Percentiles rank a stretch among this genome's conserved stretches.
Evolutionary conservation across 1,139 yeast species (phyloP).

Genomic region (Yamadazyma kanchanaburiensis): DNA sequence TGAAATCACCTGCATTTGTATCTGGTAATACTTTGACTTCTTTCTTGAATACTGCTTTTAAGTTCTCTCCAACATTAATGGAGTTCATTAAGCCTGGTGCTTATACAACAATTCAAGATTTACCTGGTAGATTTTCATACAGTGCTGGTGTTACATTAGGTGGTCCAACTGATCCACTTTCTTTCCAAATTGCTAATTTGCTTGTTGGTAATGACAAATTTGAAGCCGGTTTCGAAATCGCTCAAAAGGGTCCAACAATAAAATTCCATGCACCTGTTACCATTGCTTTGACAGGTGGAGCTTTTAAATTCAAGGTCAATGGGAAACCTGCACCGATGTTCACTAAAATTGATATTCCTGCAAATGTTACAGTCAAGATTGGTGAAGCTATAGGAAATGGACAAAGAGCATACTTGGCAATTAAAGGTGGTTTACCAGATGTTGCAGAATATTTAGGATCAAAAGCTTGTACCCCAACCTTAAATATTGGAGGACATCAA

Average conservation of each 20-base stretch:
- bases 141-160: conserved; percentile 29
- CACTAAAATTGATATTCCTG: conserved; percentile 22
- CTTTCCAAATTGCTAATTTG: conserved; percentile 30
- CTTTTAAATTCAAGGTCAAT: conserved; percentile 21
- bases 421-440: conserved; percentile 33
- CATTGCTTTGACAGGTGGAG: conserved; percentile 24
- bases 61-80: conserved; percentile 21
- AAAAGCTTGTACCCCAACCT: conserved; percentile 30
- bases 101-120: conserved; percentile 32
- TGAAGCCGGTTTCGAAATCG: conserved; percentile 26
- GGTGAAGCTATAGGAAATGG: conserved; percentile 23
- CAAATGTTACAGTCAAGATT: conserved; percentile 21
- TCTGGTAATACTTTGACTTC: conserved; percentile 25
- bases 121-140: conserved; percentile 24
- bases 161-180: conserved; percentile 30
- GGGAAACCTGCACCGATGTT: conserved; percentile 22
- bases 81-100: conserved; percentile 28
- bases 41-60: conserved; percentile 18
- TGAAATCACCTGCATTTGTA: conserved; percentile 16
- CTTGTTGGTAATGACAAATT: conserved; percentile 23
- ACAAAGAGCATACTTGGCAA: conserved; percentile 25
- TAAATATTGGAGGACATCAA: conserved; percentile 33
- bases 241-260: conserved; percentile 27
- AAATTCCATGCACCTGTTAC: conserved; percentile 24
- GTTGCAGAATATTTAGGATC: conserved; percentile 32